Evolutionary conservation across 2,329 filamentous ascomycete genomes (phyloP).

Genomic region (Cercospora nicotianae): DNA sequence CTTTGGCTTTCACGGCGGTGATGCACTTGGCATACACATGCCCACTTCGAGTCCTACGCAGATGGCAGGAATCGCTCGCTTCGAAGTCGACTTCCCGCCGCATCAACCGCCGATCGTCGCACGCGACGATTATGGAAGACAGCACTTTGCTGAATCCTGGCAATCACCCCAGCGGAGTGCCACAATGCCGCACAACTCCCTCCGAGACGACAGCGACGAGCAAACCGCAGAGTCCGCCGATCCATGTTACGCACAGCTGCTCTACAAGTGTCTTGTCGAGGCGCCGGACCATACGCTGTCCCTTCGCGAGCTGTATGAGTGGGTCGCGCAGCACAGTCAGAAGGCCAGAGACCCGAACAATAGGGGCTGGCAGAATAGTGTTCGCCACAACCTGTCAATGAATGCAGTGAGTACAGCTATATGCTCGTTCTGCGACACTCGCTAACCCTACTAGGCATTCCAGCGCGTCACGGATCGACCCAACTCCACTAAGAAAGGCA

Average conservation of each 20-base stretch:
- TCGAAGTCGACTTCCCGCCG: slow-evolving; percentile 15
- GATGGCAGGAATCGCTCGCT: slow-evolving; percentile 10
- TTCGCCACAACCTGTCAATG: slow-evolving; percentile 95
- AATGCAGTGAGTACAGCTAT: slow-evolving; percentile 67
- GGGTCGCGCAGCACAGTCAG: slow-evolving; percentile 79
- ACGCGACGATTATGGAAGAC: slow-evolving; percentile 11
- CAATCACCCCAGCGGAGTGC: slow-evolving; percentile 10
- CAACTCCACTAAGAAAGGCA: slow-evolving; percentile 62
- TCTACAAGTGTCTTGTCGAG: slow-evolving; percentile 72
- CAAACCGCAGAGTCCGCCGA: slow-evolving; percentile 21
- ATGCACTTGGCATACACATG: slow-evolving; percentile 26
- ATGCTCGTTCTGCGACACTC: neutral
- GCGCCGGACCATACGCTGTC: slow-evolving; percentile 68
- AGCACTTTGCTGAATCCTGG: slow-evolving; percentile 9
- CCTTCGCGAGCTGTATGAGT: slow-evolving; percentile 83
- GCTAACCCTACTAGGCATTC: slow-evolving; percentile 51
- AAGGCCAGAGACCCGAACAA: slow-evolving; percentile 63
- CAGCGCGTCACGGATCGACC: slow-evolving; percentile 50
- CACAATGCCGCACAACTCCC: slow-evolving; percentile 18
- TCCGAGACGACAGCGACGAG: slow-evolving; percentile 25
- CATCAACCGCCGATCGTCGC: slow-evolving; percentile 14
- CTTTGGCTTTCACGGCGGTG: slow-evolving; percentile 18
- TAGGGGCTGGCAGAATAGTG: slow-evolving; percentile 89
- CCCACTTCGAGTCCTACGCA: slow-evolving; percentile 25
- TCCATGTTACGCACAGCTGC: slow-evolving; percentile 70